phyloP scores from a whole-genome alignment of 2,329 filamentous ascomycete genomes.

The Cladophialophora immunda region DNA sequence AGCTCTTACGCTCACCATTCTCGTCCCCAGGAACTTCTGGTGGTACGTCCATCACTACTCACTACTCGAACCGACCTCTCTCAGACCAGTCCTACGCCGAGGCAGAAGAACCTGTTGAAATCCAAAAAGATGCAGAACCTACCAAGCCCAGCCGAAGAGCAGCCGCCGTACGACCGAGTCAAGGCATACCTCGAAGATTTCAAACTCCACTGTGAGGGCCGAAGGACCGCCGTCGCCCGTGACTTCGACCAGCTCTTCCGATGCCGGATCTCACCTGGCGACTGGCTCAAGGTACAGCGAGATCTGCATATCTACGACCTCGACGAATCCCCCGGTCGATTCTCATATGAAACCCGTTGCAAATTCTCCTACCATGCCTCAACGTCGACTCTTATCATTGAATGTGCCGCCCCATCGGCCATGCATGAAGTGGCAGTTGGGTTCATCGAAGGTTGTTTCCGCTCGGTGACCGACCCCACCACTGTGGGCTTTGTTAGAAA shows the following conservation, averaged over 20 bases:
- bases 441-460: not conserved
- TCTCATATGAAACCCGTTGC: too few species aligned
- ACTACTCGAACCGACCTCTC: too few species aligned
- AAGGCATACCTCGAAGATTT: constrained; percentile 1
- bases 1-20: too few species aligned
- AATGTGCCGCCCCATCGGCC: not conserved
- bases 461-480: not conserved
- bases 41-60: too few species aligned
- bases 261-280: not conserved
- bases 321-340: not conserved
- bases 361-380: constrained; percentile 5
- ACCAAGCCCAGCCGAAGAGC: too few species aligned
- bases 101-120: too few species aligned
- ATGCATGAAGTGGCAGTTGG: not conserved
- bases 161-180: not conserved
- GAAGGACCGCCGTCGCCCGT: not conserved
- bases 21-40: too few species aligned
- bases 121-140: too few species aligned
- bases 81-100: too few species aligned
- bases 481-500: not conserved
- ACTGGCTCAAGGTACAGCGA: not conserved
- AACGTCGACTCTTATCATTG: constrained; percentile 1
- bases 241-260: not conserved
- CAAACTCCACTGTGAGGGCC: not conserved
- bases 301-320: constrained; percentile 2